These are phyloP conservation scores for Penicillium coprophilum DNA, from an alignment of 495 filamentous ascomycete species.

Conservation along the genomic window DNA sequence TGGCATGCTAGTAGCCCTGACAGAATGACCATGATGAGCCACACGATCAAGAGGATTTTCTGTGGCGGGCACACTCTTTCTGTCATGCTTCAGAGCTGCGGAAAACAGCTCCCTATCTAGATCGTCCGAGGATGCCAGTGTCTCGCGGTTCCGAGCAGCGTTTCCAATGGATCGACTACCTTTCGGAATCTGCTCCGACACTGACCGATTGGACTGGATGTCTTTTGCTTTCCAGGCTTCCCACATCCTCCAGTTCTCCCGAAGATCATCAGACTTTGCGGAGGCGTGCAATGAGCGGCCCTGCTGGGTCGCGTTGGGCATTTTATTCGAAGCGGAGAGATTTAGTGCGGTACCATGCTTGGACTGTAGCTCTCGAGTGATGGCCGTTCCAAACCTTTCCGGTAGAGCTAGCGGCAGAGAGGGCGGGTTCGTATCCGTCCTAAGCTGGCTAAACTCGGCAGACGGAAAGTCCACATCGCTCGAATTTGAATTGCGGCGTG, in stretches of 20 bases:
- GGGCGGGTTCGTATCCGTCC: constrained; percentile 18
- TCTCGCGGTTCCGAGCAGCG: constrained; percentile 1
- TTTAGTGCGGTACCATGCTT: constrained; percentile 31
- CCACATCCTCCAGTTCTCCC: constrained; percentile 30
- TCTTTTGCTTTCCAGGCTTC: constrained; percentile 26
- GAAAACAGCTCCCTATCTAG: constrained; percentile 35
- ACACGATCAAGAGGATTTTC: background rate
- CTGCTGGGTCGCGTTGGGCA: background rate
- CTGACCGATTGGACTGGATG: background rate
- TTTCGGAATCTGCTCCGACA: background rate
- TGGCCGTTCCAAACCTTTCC: constrained; percentile 36
- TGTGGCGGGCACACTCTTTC: constrained; percentile 5
- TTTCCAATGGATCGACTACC: constrained; percentile 1
- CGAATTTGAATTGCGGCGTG: constrained; percentile 32
- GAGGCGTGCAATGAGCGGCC: constrained; percentile 14
- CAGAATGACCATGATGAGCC: background rate
- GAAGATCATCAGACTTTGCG: constrained; percentile 24
- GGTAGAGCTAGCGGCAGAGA: constrained; percentile 30
- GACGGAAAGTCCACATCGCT: constrained; percentile 18
- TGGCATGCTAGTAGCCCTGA: constrained; percentile 5
- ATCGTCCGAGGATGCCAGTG: constrained; percentile 12
- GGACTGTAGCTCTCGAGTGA: constrained; percentile 34
- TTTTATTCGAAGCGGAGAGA: constrained; percentile 15
- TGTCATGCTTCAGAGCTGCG: constrained; percentile 28
- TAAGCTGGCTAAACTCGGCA: constrained; percentile 8